phyloP scores from a whole-genome alignment of 495 filamentous ascomycete genomes.

The Aspergillus diversus region DNA sequence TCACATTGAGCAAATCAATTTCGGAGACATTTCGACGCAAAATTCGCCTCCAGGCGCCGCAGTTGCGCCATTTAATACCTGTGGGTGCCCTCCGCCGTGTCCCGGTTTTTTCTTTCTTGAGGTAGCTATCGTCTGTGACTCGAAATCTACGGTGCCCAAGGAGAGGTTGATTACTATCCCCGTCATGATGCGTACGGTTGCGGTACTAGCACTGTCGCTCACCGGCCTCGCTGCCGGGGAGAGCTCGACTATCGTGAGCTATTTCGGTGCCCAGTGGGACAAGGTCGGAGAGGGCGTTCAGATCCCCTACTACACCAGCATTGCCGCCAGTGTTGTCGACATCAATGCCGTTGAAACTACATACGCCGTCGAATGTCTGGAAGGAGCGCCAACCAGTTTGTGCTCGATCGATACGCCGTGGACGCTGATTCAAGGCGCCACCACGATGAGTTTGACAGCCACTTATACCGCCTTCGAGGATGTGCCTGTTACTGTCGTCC shows the following conservation, averaged over 20 bases:
- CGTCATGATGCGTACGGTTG: too few relatives aligned
- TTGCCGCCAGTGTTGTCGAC: neutral
- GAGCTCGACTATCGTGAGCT: neutral
- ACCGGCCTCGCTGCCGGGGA: neutral
- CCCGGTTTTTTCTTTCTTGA: too few relatives aligned
- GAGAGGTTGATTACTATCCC: too few relatives aligned
- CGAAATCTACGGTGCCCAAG: too few relatives aligned
- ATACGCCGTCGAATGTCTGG: neutral
- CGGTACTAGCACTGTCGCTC: neutral
- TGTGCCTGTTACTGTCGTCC: neutral
- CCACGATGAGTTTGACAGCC: neutral
- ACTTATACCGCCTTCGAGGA: neutral
- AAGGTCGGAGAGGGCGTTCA: neutral
- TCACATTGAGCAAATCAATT: too few relatives aligned
- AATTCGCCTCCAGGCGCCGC: too few relatives aligned
- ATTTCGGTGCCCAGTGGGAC: neutral
- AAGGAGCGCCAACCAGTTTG: neutral
- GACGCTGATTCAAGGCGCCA: constrained; percentile 5
- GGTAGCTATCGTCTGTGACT: too few relatives aligned
- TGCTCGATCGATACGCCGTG: neutral
- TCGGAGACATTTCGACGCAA: too few relatives aligned
- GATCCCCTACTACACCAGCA: constrained; percentile 4
- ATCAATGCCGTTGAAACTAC: constrained; percentile 3
- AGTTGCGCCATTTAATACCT: too few relatives aligned
- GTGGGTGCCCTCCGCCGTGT: too few relatives aligned